Conservation (phyloP, 495 filamentous ascomycete genomes). For the Chaetomidium leptoderma region DNA sequence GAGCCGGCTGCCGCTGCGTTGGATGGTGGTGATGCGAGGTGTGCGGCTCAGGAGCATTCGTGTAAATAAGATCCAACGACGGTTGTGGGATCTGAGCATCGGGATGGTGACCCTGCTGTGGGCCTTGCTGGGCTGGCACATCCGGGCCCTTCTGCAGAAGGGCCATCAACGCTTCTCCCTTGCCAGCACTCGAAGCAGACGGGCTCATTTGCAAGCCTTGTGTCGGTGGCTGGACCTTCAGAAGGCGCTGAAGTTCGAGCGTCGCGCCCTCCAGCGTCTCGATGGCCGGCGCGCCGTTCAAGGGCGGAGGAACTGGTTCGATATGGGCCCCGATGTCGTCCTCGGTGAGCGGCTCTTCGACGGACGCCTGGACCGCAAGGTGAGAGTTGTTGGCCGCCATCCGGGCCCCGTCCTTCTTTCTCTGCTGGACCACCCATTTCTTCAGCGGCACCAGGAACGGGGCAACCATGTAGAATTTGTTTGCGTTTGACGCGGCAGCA, state of each 20-base stretch:
- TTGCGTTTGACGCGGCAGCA: conserved; percentile 58
- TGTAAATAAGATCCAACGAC: conserved; percentile 41
- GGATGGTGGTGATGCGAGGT: conserved; percentile 43
- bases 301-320: conserved; percentile 19
- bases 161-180: conserved; percentile 33
- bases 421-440: conserved; percentile 85
- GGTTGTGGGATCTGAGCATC: conserved; percentile 31
- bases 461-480: conserved; percentile 97
- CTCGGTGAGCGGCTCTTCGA: conserved; percentile 41
- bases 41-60: conserved; percentile 32
- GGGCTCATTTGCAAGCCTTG: conserved; percentile 39
- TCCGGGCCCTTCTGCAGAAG: conserved; percentile 29
- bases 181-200: conserved; percentile 26
- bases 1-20: conserved; percentile 31
- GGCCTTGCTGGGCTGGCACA: conserved; percentile 22
- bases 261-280: conserved; percentile 55
- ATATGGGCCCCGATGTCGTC: conserved; percentile 37
- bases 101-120: conserved; percentile 9
- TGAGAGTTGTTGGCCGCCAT: conserved; percentile 26
- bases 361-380: conserved; percentile 24
- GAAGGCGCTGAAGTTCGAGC: conserved; percentile 57
- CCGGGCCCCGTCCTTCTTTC: conserved; percentile 56
- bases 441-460: conserved; percentile 83
- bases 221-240: conserved; percentile 55
- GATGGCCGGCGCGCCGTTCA: conserved; percentile 27